phyloP scores from a whole-genome alignment of 2,329 filamentous ascomycete species.

The Dothideomycetidae sp. region DNA sequence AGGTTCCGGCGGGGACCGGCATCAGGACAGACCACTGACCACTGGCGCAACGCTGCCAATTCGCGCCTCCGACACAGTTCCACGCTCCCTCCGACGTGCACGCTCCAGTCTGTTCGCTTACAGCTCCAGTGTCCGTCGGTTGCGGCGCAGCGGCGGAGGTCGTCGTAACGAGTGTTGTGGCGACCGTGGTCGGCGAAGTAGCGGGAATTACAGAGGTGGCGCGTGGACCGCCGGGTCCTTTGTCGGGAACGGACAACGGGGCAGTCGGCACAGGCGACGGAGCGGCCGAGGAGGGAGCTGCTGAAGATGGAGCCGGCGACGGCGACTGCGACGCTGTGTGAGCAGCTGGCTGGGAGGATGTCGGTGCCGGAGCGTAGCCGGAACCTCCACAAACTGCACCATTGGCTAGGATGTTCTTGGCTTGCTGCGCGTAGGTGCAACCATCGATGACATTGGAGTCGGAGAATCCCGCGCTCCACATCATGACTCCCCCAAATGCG shows the following conservation, averaged over 20 bases:
- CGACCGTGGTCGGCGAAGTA: not conserved
- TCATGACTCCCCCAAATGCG: slow-evolving; percentile 47
- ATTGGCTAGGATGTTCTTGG: no score
- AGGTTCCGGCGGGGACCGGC: not conserved
- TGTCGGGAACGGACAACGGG: no score
- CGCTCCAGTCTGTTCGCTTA: not conserved
- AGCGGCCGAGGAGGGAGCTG: no score
- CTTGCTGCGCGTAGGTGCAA: no score
- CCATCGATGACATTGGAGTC: no score
- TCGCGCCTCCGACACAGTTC: not conserved
- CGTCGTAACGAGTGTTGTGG: not conserved
- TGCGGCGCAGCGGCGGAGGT: not conserved
- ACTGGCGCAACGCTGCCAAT: not conserved
- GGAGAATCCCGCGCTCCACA: slow-evolving; percentile 45
- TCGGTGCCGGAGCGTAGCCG: no score
- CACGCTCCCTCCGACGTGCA: not conserved
- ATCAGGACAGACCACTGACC: not conserved
- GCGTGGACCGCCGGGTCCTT: no score
- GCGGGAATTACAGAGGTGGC: not conserved
- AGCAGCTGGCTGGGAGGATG: no score
- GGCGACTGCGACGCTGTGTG: no score
- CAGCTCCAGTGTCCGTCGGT: not conserved
- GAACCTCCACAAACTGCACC: no score
- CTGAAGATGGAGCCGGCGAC: no score
- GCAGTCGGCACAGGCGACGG: not conserved